phyloP scores from a whole-genome alignment of 2,329 filamentous ascomycete species.

The Hansfordia pulvinata region DNA sequence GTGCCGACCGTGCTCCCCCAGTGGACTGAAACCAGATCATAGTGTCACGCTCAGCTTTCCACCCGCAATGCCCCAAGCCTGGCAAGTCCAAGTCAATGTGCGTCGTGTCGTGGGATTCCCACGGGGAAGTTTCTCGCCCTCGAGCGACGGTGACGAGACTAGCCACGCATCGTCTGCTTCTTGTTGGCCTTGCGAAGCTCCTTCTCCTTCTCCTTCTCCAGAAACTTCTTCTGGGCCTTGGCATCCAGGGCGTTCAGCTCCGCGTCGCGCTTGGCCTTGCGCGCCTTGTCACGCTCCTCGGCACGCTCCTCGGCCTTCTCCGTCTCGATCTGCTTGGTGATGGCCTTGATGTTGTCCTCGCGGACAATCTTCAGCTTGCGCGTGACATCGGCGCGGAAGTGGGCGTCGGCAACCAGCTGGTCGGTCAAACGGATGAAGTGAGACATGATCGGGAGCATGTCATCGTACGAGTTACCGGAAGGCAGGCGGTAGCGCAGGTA shows the following conservation, averaged over 20 bases:
- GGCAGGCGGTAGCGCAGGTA: slow-evolving; percentile 64
- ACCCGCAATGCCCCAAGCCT: too few species aligned
- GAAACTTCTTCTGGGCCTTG: slow-evolving; percentile 74
- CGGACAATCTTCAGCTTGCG: slow-evolving; percentile 72
- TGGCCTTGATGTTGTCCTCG: slow-evolving; percentile 66
- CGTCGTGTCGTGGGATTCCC: too few species aligned
- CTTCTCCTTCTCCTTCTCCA: slow-evolving; percentile 70
- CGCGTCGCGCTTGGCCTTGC: slow-evolving; percentile 81
- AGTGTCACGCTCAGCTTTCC: too few species aligned
- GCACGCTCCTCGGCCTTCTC: slow-evolving; percentile 69
- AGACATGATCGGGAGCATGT: slow-evolving; percentile 61
- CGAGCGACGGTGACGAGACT: too few species aligned
- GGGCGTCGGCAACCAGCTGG: slow-evolving; percentile 58
- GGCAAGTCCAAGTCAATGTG: too few species aligned
- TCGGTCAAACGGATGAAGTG: slow-evolving; percentile 81
- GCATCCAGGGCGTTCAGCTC: slow-evolving; percentile 65
- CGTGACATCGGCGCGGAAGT: slow-evolving; percentile 82
- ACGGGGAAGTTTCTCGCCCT: too few species aligned
- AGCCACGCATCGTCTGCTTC: slow-evolving; percentile 39
- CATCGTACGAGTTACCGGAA: slow-evolving; percentile 45
- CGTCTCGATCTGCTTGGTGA: slow-evolving; percentile 69
- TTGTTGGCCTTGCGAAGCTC: slow-evolving; percentile 43
- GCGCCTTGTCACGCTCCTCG: slow-evolving; percentile 57
- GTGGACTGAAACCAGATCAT: too few species aligned
- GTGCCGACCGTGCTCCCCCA: too few species aligned